These are phyloP conservation scores for Exophiala spinifera DNA, from an alignment of 2,329 filamentous ascomycete species.

Conservation along the genomic window DNA sequence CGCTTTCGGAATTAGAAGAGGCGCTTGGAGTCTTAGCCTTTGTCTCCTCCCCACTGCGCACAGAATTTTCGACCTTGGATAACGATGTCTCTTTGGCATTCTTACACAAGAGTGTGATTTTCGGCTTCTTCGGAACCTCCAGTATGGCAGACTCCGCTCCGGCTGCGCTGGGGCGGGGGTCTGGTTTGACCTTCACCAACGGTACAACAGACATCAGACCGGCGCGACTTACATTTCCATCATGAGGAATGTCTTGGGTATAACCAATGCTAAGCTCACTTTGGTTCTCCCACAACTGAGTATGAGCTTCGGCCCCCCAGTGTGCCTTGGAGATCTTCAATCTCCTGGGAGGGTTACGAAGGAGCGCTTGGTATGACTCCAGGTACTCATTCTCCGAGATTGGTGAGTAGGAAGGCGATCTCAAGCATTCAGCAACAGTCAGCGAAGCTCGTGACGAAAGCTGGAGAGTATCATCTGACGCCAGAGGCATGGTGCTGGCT, in stretches of 20 bases:
- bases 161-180: too few relatives aligned
- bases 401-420: slow-evolving; percentile 8
- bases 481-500: not conserved
- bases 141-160: not conserved
- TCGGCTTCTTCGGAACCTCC: not conserved
- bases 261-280: too few relatives aligned
- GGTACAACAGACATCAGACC: not conserved
- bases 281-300: too few relatives aligned
- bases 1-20: too few relatives aligned
- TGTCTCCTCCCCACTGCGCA: too few relatives aligned
- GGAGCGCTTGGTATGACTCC: slow-evolving; percentile 5
- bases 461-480: not conserved
- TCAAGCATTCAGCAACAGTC: not conserved
- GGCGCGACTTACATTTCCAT: too few relatives aligned
- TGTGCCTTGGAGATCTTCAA: slow-evolving; percentile 6
- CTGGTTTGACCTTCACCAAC: not conserved
- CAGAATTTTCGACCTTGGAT: too few relatives aligned
- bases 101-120: not conserved
- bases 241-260: too few relatives aligned
- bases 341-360: slow-evolving; percentile 2
- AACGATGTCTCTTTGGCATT: not conserved
- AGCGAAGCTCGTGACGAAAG: not conserved
- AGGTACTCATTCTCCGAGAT: slow-evolving; percentile 12
- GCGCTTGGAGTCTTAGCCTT: too few relatives aligned
- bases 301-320: too few relatives aligned